phyloP scores from a whole-genome alignment of 345 rosid species.

The Ailanthus altissimus region DNA sequence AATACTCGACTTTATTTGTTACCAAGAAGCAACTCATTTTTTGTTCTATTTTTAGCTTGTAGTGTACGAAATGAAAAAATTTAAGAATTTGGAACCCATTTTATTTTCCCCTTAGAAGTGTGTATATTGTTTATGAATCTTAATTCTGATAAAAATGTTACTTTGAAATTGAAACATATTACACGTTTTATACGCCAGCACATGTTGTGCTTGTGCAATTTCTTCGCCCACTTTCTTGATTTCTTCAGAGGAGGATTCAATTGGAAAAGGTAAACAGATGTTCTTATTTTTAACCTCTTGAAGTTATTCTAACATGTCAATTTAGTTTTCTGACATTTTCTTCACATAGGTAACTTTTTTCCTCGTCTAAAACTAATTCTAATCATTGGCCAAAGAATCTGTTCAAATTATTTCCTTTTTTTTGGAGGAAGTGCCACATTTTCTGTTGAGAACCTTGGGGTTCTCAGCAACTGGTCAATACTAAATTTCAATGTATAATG shows the following conservation, averaged over 20 bases:
- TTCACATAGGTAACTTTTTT: neutral
- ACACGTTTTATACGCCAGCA: neutral
- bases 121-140: neutral
- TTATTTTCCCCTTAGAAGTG: neutral
- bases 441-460: neutral
- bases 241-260: neutral
- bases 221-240: neutral
- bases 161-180: neutral
- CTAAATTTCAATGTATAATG: neutral
- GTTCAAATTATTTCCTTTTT: neutral
- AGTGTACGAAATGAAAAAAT: slow-evolving; percentile 15
- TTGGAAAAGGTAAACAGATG: neutral
- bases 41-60: slow-evolving; percentile 11
- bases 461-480: neutral
- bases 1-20: slow-evolving; percentile 1
- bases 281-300: neutral
- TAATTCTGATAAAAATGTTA: neutral
- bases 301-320: neutral
- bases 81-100: neutral
- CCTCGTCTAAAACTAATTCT: neutral
- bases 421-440: neutral
- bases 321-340: neutral
- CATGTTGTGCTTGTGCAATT: neutral
- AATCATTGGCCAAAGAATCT: neutral
- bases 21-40: slow-evolving; percentile 16